These are phyloP conservation scores for Beauveria varroae DNA, from an alignment of 2,329 filamentous ascomycete genomes.

Conservation along the genomic window DNA sequence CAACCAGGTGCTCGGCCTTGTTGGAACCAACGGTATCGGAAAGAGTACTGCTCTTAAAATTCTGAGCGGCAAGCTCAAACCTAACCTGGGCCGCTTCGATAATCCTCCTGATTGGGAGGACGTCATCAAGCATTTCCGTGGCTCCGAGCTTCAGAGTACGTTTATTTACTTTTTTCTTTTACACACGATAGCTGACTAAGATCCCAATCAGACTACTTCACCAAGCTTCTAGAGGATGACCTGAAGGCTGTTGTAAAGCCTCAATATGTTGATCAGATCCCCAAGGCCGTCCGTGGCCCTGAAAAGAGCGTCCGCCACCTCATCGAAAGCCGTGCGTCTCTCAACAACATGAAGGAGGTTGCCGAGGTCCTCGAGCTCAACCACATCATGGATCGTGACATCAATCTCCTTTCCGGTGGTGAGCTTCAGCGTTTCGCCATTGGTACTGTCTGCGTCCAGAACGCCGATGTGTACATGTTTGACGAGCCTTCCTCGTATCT, in stretches of 20 bases:
- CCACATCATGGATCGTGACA: constrained; percentile 87
- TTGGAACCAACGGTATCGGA: constrained; percentile 99
- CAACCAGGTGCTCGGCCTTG: constrained; percentile 89
- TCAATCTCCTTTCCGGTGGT: constrained; percentile 86
- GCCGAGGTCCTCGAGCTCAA: constrained; percentile 77
- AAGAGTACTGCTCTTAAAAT: constrained; percentile 99
- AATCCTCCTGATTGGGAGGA: constrained; percentile 99
- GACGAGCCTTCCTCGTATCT: constrained; percentile 98
- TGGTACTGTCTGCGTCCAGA: constrained; percentile 88
- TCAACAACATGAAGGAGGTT: constrained; percentile 76
- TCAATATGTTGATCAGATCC: constrained; percentile 98
- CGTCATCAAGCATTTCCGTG: constrained; percentile 96
- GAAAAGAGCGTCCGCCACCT: constrained; percentile 74
- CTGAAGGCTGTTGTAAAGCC: constrained; percentile 98
- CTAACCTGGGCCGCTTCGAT: constrained; percentile 88
- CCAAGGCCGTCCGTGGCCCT: constrained; percentile 76
- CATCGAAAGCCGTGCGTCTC: constrained; percentile 66
- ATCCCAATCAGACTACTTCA: constrained; percentile 74
- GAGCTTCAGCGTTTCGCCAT: constrained; percentile 98
- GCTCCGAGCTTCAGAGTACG: constrained; percentile 92
- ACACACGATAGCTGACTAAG: not conserved
- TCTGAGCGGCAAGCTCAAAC: constrained; percentile 96
- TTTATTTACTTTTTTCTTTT: constrained; percentile 7
- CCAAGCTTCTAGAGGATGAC: constrained; percentile 93
- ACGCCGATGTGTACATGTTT: constrained; percentile 99